Conservation (phyloP, 129 eudicot species). For the Helianthus tuberosus region DNA sequence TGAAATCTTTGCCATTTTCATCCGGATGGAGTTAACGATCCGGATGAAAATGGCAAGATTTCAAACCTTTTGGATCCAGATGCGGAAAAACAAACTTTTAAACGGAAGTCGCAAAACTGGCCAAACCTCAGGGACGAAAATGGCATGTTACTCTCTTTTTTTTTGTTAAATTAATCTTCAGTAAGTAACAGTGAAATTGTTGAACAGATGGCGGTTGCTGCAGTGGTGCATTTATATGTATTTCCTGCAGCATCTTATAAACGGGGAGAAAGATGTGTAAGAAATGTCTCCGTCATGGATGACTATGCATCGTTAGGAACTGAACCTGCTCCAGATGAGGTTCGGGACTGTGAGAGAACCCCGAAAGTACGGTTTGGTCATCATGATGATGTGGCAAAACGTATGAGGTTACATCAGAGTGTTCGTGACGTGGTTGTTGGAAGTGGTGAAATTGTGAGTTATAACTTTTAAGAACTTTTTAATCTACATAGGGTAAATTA, state of each 20-base stretch:
- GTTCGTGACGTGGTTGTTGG: conserved; percentile 96
- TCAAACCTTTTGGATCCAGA: no score
- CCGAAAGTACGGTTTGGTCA: conserved; percentile 48
- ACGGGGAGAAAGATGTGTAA: conserved; percentile 93
- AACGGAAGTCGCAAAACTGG: no score
- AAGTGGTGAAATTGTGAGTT: conserved; percentile 89
- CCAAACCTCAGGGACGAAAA: no score
- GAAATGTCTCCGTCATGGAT: conserved; percentile 82
- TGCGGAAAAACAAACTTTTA: no score
- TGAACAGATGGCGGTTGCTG: conserved; percentile 94
- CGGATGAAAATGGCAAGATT: no score
- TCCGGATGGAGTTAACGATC: no score
- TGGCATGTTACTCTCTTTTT: neutral
- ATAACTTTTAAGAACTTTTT: neutral
- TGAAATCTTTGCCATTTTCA: no score
- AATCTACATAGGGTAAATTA: no score
- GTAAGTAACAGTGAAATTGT: conserved; percentile 15
- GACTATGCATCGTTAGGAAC: conserved; percentile 89
- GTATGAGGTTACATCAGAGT: conserved; percentile 74
- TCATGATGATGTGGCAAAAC: conserved; percentile 57
- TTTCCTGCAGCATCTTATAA: conserved; percentile 90
- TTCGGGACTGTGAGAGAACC: conserved; percentile 69
- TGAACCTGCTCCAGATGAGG: conserved; percentile 92
- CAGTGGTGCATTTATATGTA: conserved; percentile 82
- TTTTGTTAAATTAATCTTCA: neutral